These are phyloP conservation scores for Trichoderma reesei DNA, from an alignment of 495 filamentous ascomycete species.

Conservation along the genomic window DNA sequence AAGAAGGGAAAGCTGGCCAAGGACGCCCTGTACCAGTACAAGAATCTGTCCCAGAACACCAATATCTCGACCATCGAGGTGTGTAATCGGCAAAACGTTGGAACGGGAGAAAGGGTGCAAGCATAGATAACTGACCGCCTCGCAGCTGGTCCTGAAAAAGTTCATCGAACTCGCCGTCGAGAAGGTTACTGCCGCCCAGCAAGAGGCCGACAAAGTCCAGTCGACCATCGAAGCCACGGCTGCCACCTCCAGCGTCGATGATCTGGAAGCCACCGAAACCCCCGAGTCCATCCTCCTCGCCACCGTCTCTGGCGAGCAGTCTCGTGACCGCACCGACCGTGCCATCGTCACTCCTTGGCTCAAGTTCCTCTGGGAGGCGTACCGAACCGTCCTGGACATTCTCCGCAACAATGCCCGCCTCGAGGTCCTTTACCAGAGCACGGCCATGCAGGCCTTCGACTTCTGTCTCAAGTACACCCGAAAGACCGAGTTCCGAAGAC, in stretches of 20 bases:
- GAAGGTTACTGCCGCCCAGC: constrained; percentile 93
- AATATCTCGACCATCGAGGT: constrained; percentile 97
- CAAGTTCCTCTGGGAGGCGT: constrained; percentile 99
- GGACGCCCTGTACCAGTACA: constrained; percentile 98
- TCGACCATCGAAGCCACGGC: constrained; percentile 71
- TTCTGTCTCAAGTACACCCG: constrained; percentile 97
- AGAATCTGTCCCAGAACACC: constrained; percentile 98
- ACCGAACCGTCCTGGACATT: constrained; percentile 95
- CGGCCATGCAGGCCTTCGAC: constrained; percentile 93
- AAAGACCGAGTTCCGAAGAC: constrained; percentile 97
- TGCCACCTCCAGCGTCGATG: constrained; percentile 59
- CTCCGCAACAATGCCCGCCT: constrained; percentile 96
- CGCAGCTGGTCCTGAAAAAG: constrained; percentile 77
- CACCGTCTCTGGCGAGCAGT: constrained; percentile 96
- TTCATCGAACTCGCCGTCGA: constrained; percentile 95
- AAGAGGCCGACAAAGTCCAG: constrained; percentile 91
- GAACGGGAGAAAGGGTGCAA: constrained; percentile 10
- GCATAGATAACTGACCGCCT: constrained; percentile 18
- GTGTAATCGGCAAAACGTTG: constrained; percentile 13
- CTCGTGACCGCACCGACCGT: constrained; percentile 89
- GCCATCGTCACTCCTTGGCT: constrained; percentile 98
- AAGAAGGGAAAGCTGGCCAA: constrained; percentile 97
- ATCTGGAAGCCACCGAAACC: constrained; percentile 93
- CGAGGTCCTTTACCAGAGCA: constrained; percentile 96
- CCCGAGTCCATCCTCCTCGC: constrained; percentile 96